Percentiles rank a stretch among this genome's conserved stretches.
phyloP scores from a whole-genome alignment of 108 stramenopile genomes.

The Pseudonitzschia multiseries region DNA sequence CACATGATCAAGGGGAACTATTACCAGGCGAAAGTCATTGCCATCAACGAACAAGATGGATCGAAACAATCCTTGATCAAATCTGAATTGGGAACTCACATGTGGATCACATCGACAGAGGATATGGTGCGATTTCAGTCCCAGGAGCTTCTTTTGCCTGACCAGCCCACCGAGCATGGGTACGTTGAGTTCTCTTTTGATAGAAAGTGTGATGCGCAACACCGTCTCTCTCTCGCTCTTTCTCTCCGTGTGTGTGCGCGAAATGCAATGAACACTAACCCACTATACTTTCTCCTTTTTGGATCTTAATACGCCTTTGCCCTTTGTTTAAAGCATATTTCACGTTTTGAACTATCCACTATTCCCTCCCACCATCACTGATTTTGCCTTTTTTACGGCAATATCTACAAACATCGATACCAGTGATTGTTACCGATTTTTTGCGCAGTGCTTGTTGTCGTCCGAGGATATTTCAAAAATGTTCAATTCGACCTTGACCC shows the following conservation, averaged over 20 bases:
- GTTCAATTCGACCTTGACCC: constrained; percentile 27
- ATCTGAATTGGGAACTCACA: constrained; percentile 29
- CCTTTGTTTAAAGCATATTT: constrained; percentile 22
- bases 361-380: constrained; percentile 30
- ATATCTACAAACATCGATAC: constrained; percentile 30
- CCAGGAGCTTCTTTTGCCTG: constrained; percentile 21
- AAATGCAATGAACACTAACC: not conserved
- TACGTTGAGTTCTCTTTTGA: constrained; percentile 7
- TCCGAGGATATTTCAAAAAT: constrained; percentile 19
- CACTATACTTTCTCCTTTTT: not conserved
- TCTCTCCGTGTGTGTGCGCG: not conserved
- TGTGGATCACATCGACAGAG: constrained; percentile 40
- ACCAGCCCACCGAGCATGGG: constrained; percentile 32
- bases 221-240: too few species aligned
- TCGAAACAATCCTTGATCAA: constrained; percentile 30
- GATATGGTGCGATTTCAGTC: constrained; percentile 37
- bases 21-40: constrained; percentile 27
- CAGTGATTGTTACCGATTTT: constrained; percentile 29
- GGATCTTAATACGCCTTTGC: not conserved
- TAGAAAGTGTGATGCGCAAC: not conserved
- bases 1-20: constrained; percentile 37
- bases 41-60: constrained; percentile 24
- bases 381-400: constrained; percentile 34
- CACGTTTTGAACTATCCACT: constrained; percentile 34
- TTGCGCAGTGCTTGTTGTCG: constrained; percentile 13